Percentiles rank a stretch among this genome's conserved stretches.
phyloP scores from a whole-genome alignment of 2,329 filamentous ascomycete genomes.

The Colletotrichum nymphaeae region DNA sequence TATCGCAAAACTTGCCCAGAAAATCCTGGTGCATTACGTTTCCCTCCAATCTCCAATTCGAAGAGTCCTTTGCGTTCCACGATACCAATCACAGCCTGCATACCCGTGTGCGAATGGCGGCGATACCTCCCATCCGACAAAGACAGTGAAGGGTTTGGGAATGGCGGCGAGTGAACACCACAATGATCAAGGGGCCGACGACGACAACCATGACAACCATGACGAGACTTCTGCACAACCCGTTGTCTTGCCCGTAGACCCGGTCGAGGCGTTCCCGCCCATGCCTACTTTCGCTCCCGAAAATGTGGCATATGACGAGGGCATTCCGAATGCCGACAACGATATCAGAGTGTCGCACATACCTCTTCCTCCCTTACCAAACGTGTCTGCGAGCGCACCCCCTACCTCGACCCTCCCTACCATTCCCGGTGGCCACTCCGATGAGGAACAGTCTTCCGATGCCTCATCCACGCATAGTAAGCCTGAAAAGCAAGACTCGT shows the following conservation, averaged over 20 bases:
- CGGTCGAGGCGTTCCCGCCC: slow-evolving; percentile 25
- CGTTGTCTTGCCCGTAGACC: slow-evolving; percentile 5
- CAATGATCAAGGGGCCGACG: slow-evolving; percentile 16
- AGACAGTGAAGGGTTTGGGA: slow-evolving; percentile 32
- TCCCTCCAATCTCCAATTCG: background rate
- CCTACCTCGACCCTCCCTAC: slow-evolving; percentile 34
- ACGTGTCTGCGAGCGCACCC: slow-evolving; percentile 28
- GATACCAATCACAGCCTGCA: background rate
- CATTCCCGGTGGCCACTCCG: slow-evolving; percentile 33
- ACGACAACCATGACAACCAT: slow-evolving; percentile 25
- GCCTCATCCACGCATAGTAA: slow-evolving; percentile 28
- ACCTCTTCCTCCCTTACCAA: slow-evolving; percentile 26
- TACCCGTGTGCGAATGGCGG: slow-evolving; percentile 29
- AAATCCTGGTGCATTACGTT: background rate
- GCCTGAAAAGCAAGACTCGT: slow-evolving; percentile 19
- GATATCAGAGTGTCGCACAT: slow-evolving; percentile 31
- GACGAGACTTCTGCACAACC: background rate
- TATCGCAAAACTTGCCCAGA: background rate
- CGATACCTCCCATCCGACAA: background rate
- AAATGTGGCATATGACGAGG: background rate
- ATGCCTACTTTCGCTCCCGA: slow-evolving; percentile 29
- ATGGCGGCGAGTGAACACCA: slow-evolving; percentile 24
- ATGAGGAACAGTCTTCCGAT: slow-evolving; percentile 36
- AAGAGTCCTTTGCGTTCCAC: background rate
- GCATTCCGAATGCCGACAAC: slow-evolving; percentile 2